A percentile compares a stretch with the other conserved stretches of the same genome.
Evolutionary conservation across 306 rosid species (phyloP).

Genomic region (Cucurbita ficifolia): DNA sequence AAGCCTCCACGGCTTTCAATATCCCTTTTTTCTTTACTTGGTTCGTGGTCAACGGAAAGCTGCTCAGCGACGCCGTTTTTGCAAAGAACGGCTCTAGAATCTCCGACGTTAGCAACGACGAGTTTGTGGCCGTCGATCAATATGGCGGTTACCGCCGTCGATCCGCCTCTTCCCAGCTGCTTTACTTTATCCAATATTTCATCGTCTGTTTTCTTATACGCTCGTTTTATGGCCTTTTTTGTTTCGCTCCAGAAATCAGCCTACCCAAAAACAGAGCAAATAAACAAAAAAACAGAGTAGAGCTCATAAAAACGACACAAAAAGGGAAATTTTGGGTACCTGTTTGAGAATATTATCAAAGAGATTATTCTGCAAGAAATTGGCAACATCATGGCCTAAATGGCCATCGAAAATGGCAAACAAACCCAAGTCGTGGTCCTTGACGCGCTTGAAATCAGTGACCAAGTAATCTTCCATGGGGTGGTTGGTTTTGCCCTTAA

Average conservation of each 20-base stretch:
- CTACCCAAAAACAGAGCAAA: neutral
- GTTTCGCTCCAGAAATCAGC: conserved; percentile 41
- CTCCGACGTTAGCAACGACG: conserved; percentile 57
- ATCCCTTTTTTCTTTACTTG: conserved; percentile 32
- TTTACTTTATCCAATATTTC: conserved; percentile 36
- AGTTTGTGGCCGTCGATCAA: conserved; percentile 46
- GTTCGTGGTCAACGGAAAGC: conserved; percentile 55
- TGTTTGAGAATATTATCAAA: conserved; percentile 45
- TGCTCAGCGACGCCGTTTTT: conserved; percentile 41
- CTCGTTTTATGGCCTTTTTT: conserved; percentile 32
- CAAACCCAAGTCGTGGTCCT: conserved; percentile 37
- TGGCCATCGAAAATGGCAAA: conserved; percentile 73
- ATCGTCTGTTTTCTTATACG: conserved; percentile 38
- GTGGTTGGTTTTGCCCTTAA: conserved; percentile 52
- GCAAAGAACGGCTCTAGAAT: conserved; percentile 49
- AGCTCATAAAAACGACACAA: too few relatives aligned
- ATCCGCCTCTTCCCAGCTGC: conserved; percentile 51
- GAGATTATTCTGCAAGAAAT: conserved; percentile 45
- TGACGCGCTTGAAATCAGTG: conserved; percentile 35
- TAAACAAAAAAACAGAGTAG: neutral
- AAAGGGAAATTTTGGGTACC: conserved; percentile 13
- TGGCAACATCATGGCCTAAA: conserved; percentile 52
- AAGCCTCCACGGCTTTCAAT: conserved; percentile 66
- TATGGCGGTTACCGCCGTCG: conserved; percentile 63
- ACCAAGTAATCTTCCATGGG: conserved; percentile 60